Percentiles rank a stretch among this genome's conserved stretches.
Evolutionary conservation across 2,329 filamentous ascomycete species (phyloP).

Genomic region (Pseudohalonectria lignicola): DNA sequence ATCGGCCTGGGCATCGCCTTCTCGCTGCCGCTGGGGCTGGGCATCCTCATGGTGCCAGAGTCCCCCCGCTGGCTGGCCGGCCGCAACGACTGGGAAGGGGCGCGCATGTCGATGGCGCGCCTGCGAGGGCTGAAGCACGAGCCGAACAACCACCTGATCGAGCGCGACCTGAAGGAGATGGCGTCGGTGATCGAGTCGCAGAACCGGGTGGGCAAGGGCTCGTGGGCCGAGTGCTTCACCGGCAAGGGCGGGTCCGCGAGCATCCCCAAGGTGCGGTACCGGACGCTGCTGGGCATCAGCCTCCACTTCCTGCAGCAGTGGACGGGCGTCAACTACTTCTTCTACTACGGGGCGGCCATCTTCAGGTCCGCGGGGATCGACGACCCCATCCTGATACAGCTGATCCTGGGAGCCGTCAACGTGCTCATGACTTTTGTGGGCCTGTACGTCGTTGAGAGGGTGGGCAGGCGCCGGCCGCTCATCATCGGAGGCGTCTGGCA

Average conservation of each 20-base stretch:
- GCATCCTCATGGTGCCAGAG: constrained; percentile 43
- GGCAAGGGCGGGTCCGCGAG: constrained; percentile 19
- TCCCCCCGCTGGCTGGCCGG: constrained; percentile 45
- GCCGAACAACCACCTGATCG: constrained; percentile 29
- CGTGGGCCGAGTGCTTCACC: constrained; percentile 52
- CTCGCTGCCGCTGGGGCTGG: constrained; percentile 38
- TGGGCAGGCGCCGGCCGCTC: constrained; percentile 56
- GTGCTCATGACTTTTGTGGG: constrained; percentile 56
- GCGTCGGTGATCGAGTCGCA: constrained; percentile 33
- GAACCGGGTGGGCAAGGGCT: constrained; percentile 30
- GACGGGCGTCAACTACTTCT: constrained; percentile 43
- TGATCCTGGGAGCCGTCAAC: constrained; percentile 59
- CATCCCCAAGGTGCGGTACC: constrained; percentile 36
- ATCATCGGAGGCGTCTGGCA: constrained; percentile 59
- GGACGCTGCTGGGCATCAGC: constrained; percentile 49
- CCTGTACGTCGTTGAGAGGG: constrained; percentile 57
- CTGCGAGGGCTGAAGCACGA: constrained; percentile 40
- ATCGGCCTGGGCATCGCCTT: constrained; percentile 44
- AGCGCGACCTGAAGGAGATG: constrained; percentile 43
- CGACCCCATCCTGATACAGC: constrained; percentile 55
- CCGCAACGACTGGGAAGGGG: constrained; percentile 32
- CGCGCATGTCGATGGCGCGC: constrained; percentile 37
- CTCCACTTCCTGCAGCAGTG: constrained; percentile 58
- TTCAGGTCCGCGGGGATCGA: constrained; percentile 55
- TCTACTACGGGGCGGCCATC: constrained; percentile 57